Evolutionary conservation across 192 early-diverging fungal genomes (phyloP), one percentile per base, ranked within the genome.

Genomic region (Spizellomyces punctatus): DNA sequence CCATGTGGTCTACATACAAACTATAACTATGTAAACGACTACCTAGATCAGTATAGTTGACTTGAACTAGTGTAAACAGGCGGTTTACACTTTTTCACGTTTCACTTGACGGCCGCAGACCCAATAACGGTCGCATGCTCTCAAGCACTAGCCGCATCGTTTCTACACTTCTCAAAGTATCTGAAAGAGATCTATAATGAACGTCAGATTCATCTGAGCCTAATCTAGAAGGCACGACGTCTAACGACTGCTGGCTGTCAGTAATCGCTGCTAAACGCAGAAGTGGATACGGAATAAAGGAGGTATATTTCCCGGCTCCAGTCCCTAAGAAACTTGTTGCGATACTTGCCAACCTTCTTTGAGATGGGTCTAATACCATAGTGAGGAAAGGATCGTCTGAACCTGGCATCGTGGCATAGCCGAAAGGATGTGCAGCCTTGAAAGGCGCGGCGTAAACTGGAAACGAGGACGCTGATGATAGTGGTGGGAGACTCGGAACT

Each of bases 321-420:
- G 52, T 36, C 27, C 27, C 46, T 7, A 10, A 36, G 10, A 63
- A 42, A 14, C 42, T 46, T 19, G 64, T 46, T 9, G 52, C 43
- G 19, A 12, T n/a, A 54, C 27, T 50, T 8, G n/a, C 27, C 36
- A 66, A 48, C 6, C 64, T 42, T 46, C 64, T 14, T 6, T 66
- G 48, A 14, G 64, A 66, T 7, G 64, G 21, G n/a, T 66, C 64
- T n/a, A 46, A 66, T 0, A 66, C 64, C 64, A 66, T 66, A 9
- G 46, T 46, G 14, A 66, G 36, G 48, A 66, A 66, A 12, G 64
- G 64, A 50, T 66, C 64, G 46, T 66, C 64, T 22, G 52, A 49
- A 14, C 21, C 17, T 10, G 48, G 48, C 43, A 66, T 66, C 47
- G 43, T 16, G 0, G 43, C 48, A 21, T 21, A 49, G 16, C 48